Conservation (phyloP, 2,329 filamentous ascomycete species). For the Alternaria conjuncta region DNA sequence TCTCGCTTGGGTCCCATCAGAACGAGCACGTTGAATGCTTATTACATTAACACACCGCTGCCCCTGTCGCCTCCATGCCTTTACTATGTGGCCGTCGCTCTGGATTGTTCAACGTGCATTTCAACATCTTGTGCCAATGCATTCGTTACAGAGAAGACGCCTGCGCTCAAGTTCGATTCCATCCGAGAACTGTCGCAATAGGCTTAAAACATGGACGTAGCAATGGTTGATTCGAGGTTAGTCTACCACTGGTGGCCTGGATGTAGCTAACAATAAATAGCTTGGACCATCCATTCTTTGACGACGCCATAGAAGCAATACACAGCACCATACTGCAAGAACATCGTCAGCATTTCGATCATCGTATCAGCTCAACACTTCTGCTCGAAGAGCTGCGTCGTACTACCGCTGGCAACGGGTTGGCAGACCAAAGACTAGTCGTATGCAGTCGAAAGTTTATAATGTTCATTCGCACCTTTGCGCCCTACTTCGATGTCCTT, state of each 20-base stretch:
- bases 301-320: constrained; percentile 27
- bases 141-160: constrained; percentile 21
- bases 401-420: constrained; percentile 10
- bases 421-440: constrained; percentile 15
- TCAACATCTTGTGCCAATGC: constrained; percentile 31
- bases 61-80: constrained; percentile 17
- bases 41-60: constrained; percentile 20
- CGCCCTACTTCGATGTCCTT: constrained; percentile 37
- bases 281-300: constrained; percentile 22
- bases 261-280: constrained; percentile 23
- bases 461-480: constrained; percentile 29
- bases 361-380: constrained; percentile 16
- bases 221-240: constrained; percentile 33
- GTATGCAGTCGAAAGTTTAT: constrained; percentile 26
- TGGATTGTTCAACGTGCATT: constrained; percentile 7
- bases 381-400: constrained; percentile 28
- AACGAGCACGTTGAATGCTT: constrained; percentile 8
- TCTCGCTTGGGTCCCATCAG: constrained; percentile 13
- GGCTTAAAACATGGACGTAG: constrained; percentile 26
- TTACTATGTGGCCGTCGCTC: constrained; percentile 17
- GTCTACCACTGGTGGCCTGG: constrained; percentile 8
- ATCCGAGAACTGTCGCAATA: constrained; percentile 28
- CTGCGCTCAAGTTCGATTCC: constrained; percentile 18
- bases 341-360: constrained; percentile 20
- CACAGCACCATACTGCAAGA: constrained; percentile 26